These are phyloP conservation scores for Microsporum audouinii DNA, from an alignment of 2,329 filamentous ascomycete genomes.

Conservation along the genomic window DNA sequence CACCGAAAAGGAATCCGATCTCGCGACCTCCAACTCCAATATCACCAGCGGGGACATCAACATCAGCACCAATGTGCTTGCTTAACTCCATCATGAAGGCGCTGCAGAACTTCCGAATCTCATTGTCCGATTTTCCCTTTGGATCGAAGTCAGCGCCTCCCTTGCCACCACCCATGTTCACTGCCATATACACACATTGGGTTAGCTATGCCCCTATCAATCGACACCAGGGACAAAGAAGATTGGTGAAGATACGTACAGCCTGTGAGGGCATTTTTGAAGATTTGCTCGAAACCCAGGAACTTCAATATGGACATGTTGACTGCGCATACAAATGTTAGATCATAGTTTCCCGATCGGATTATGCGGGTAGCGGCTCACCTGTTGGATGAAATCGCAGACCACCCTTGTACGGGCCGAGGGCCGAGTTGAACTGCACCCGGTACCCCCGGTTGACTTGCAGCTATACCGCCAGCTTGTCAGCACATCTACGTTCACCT, in stretches of 20 bases:
- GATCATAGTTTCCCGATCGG: too few relatives aligned
- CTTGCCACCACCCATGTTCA: conserved; percentile 95
- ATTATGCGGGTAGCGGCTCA: not conserved
- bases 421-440: conserved; percentile 96
- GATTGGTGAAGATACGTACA: conserved; percentile 44
- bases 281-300: conserved; percentile 97
- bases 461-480: conserved; percentile 38
- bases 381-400: conserved; percentile 82
- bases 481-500: not conserved
- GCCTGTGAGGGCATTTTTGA: conserved; percentile 98
- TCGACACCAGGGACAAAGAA: not conserved
- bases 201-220: not conserved
- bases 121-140: conserved; percentile 94
- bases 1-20: conserved; percentile 88
- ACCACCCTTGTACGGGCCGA: conserved; percentile 96
- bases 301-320: conserved; percentile 75
- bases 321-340: conserved; percentile 21
- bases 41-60: conserved; percentile 91
- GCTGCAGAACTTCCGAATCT: conserved; percentile 95
- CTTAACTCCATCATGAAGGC: conserved; percentile 92
- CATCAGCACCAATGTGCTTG: conserved; percentile 93
- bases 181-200: conserved; percentile 30
- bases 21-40: conserved; percentile 89
- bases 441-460: conserved; percentile 93
- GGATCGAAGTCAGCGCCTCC: conserved; percentile 97